Conservation (phyloP, 345 rosid genomes). For the Turritis glabra region DNA sequence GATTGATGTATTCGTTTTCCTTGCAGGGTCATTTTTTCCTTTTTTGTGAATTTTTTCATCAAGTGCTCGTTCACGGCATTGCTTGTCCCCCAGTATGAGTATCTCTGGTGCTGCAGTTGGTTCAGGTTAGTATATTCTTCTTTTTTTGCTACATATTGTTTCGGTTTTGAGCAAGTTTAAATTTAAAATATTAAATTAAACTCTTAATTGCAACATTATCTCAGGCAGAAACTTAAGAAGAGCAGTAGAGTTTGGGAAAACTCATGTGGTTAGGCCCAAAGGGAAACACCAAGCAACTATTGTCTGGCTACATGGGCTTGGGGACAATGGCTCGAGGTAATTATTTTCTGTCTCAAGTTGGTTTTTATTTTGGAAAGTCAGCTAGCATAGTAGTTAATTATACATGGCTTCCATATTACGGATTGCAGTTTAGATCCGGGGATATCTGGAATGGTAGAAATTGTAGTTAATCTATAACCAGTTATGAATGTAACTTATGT, state of each 20-base stretch:
- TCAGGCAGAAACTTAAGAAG: slow-evolving; percentile 59
- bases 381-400: not conserved
- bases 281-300: slow-evolving; percentile 97
- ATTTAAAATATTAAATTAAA: not conserved
- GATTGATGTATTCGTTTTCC: not conserved
- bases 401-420: not conserved
- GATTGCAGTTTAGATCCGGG: not conserved
- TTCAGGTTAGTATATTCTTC: slow-evolving; percentile 53
- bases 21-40: not conserved
- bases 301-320: slow-evolving; percentile 98
- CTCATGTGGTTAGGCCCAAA: slow-evolving; percentile 91
- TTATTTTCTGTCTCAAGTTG: not conserved
- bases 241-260: slow-evolving; percentile 82
- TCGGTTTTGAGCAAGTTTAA: not conserved
- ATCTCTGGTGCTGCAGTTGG: slow-evolving; percentile 65
- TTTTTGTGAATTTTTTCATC: not conserved
- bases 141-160: not conserved
- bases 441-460: not conserved
- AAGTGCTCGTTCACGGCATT: slow-evolving; percentile 5
- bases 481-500: not conserved
- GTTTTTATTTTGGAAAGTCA: not conserved
- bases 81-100: slow-evolving; percentile 58
- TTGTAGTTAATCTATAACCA: not conserved
- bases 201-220: slow-evolving; percentile 19
- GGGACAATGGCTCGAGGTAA: slow-evolving; percentile 94